Evolutionary conservation across 2,329 filamentous ascomycete species (phyloP).

Genomic region (Ambrosiella cleistominuta): DNA sequence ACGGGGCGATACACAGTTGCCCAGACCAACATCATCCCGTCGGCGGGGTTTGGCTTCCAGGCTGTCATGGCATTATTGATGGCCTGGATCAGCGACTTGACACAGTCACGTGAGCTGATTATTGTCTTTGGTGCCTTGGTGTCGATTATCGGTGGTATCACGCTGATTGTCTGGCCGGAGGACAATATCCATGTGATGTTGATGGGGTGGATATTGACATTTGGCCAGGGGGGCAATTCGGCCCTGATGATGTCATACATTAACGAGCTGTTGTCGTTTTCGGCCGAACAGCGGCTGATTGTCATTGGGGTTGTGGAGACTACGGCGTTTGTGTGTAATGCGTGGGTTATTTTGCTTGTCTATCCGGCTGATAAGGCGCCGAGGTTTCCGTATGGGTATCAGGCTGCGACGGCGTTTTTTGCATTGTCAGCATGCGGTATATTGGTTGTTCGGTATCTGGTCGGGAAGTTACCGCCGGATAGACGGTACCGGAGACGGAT

Average conservation of each 20-base stretch:
- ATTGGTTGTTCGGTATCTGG: slow-evolving; percentile 14
- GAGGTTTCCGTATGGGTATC: slow-evolving; percentile 24
- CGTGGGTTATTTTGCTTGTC: slow-evolving; percentile 25
- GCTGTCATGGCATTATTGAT: slow-evolving; percentile 34
- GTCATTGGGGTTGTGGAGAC: slow-evolving; percentile 32
- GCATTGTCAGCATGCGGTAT: slow-evolving; percentile 17
- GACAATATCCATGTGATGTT: slow-evolving; percentile 21
- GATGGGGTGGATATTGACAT: slow-evolving; percentile 22
- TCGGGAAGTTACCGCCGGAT: neutral
- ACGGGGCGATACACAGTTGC: slow-evolving; percentile 19
- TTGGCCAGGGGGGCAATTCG: slow-evolving; percentile 21
- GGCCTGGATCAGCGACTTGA: slow-evolving; percentile 34
- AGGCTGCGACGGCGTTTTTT: slow-evolving; percentile 20
- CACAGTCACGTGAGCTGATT: slow-evolving; percentile 35
- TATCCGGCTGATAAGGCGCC: slow-evolving; percentile 23
- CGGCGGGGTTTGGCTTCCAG: slow-evolving; percentile 22
- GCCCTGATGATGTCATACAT: slow-evolving; percentile 28
- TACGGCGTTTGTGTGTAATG: slow-evolving; percentile 26
- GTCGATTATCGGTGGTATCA: slow-evolving; percentile 20
- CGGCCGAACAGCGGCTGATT: slow-evolving; percentile 30
- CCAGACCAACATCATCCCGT: slow-evolving; percentile 35
- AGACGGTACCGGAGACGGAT: neutral
- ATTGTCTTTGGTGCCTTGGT: slow-evolving; percentile 30
- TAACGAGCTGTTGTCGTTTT: slow-evolving; percentile 27
- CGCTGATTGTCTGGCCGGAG: slow-evolving; percentile 21